phyloP scores from a whole-genome alignment of 2,329 filamentous ascomycete species.

The Hypoxylon sp. region DNA sequence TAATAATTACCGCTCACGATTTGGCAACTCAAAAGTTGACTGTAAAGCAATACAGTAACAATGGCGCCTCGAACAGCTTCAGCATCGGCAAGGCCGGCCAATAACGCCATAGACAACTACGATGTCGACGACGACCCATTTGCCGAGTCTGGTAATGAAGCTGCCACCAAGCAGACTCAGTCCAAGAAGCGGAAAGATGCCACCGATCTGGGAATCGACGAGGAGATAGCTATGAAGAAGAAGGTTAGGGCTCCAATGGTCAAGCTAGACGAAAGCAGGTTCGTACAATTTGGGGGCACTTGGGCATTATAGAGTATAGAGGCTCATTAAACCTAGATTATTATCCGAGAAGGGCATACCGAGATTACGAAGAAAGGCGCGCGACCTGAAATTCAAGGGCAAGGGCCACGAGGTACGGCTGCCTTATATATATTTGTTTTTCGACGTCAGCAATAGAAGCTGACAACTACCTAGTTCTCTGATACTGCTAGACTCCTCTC shows the following conservation, averaged over 20 bases:
- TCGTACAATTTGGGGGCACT: background rate
- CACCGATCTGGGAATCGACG: conserved; percentile 81
- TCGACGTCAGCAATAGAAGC: background rate
- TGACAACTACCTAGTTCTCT: conserved; percentile 73
- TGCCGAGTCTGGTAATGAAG: conserved; percentile 61
- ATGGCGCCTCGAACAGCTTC: conserved; percentile 52
- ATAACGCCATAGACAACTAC: conserved; percentile 83
- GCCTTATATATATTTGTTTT: background rate
- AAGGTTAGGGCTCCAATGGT: conserved; percentile 79
- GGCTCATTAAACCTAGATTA: conserved; percentile 66
- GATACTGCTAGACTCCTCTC: conserved; percentile 86
- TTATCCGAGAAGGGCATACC: conserved; percentile 87
- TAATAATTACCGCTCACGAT: conserved; percentile 6
- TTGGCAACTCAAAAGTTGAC: background rate
- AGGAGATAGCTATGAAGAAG: conserved; percentile 86
- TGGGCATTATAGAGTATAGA: background rate
- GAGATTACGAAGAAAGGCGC: conserved; percentile 79
- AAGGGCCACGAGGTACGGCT: conserved; percentile 87
- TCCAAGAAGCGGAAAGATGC: conserved; percentile 66
- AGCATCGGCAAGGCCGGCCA: conserved; percentile 58
- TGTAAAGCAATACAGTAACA: conserved; percentile 8
- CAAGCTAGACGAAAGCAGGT: conserved; percentile 89
- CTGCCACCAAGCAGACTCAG: conserved; percentile 50
- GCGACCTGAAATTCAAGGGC: conserved; percentile 84
- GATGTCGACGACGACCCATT: conserved; percentile 73